Evolutionary conservation across 2,329 filamentous ascomycete species (phyloP).

Genomic region (Epichloe gansuensis): DNA sequence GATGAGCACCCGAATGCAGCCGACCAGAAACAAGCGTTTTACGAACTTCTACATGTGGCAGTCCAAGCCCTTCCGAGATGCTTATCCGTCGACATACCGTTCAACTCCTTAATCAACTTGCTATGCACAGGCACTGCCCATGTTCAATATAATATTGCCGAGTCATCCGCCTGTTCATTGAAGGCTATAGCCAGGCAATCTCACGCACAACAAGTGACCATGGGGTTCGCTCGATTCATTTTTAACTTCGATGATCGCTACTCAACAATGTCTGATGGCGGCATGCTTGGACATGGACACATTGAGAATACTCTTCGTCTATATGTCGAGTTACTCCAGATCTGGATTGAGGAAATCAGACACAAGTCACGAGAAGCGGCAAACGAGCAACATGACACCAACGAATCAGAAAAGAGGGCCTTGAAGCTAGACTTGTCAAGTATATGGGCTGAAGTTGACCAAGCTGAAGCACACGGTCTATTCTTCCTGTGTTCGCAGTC

Average conservation of each 20-base stretch:
- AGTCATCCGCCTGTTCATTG: slow-evolving; percentile 80
- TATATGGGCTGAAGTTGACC: slow-evolving; percentile 86
- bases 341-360: slow-evolving; percentile 96
- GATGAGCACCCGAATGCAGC: slow-evolving; percentile 61
- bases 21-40: slow-evolving; percentile 88
- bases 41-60: slow-evolving; percentile 87
- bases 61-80: slow-evolving; percentile 94
- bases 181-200: slow-evolving; percentile 92
- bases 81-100: slow-evolving; percentile 76
- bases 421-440: slow-evolving; percentile 74
- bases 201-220: slow-evolving; percentile 88
- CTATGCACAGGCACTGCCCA: slow-evolving; percentile 95
- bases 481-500: slow-evolving; percentile 98
- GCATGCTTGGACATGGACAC: slow-evolving; percentile 85
- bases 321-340: slow-evolving; percentile 85
- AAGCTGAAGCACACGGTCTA: slow-evolving; percentile 88
- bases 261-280: slow-evolving; percentile 94
- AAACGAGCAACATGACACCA: slow-evolving; percentile 50
- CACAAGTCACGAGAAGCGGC: slow-evolving; percentile 67
- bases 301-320: slow-evolving; percentile 88
- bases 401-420: slow-evolving; percentile 53
- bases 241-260: slow-evolving; percentile 98
- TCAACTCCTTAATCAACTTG: slow-evolving; percentile 87
- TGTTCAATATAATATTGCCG: slow-evolving; percentile 81
- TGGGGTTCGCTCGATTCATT: slow-evolving; percentile 92